phyloP scores from a whole-genome alignment of 1,139 yeast species.

The Dujonia santamariae region DNA sequence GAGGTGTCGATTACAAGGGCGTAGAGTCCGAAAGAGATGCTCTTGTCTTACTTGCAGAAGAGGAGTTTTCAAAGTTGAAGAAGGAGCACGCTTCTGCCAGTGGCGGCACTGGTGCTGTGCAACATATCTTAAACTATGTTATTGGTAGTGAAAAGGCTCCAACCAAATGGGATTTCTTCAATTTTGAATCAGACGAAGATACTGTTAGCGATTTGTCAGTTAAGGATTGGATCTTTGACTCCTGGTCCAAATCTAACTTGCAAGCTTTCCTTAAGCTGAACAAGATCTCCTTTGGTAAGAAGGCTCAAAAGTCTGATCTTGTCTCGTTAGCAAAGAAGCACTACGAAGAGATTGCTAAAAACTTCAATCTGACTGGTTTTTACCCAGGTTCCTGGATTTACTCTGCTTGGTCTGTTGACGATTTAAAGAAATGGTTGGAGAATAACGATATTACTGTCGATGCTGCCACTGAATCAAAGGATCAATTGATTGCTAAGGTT shows the following conservation, averaged over 20 bases:
- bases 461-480: slow-evolving; percentile 29
- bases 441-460: slow-evolving; percentile 42
- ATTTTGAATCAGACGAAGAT: slow-evolving; percentile 6
- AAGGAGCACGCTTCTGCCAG: slow-evolving; percentile 11
- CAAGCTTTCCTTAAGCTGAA: slow-evolving; percentile 32
- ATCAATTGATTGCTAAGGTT: slow-evolving; percentile 40
- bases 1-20: slow-evolving; percentile 23
- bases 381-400: slow-evolving; percentile 54
- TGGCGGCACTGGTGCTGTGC: slow-evolving; percentile 13
- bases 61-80: slow-evolving; percentile 27
- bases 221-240: slow-evolving; percentile 43
- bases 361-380: slow-evolving; percentile 35
- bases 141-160: slow-evolving; percentile 16
- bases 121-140: slow-evolving; percentile 16
- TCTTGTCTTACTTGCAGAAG: slow-evolving; percentile 29
- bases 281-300: slow-evolving; percentile 26
- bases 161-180: slow-evolving; percentile 16
- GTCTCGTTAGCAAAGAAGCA: slow-evolving; percentile 32
- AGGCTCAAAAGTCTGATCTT: slow-evolving; percentile 30
- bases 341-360: slow-evolving; percentile 33
- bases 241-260: slow-evolving; percentile 43
- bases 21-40: slow-evolving; percentile 17
- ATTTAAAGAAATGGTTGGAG: slow-evolving; percentile 45
- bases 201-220: slow-evolving; percentile 9
- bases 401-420: slow-evolving; percentile 41